phyloP scores from a whole-genome alignment of 1,139 yeast species.

The Keqinozyma sinolaborantium region DNA sequence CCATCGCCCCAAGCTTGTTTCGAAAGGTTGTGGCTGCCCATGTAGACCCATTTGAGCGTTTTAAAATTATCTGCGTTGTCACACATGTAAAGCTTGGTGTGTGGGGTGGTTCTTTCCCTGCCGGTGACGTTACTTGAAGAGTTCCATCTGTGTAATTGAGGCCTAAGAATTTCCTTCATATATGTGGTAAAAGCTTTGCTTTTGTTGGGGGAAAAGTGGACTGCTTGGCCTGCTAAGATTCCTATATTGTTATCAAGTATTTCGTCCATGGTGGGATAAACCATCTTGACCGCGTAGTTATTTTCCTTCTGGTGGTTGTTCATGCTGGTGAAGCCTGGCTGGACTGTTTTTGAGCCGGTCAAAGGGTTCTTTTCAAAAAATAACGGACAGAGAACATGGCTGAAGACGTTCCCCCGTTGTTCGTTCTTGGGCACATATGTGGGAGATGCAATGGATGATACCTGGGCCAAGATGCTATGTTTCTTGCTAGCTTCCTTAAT shows the following conservation, averaged over 20 bases:
- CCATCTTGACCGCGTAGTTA: constrained; percentile 42
- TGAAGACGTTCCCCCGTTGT: constrained; percentile 43
- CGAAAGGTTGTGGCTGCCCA: constrained; percentile 65
- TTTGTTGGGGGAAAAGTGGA: constrained; percentile 43
- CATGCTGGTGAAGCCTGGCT: constrained; percentile 26
- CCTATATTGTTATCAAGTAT: constrained; percentile 43
- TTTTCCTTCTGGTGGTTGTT: constrained; percentile 19
- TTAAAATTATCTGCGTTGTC: constrained; percentile 48
- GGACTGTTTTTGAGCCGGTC: constrained; percentile 15
- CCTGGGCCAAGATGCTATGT: constrained; percentile 40
- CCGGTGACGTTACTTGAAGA: constrained; percentile 19
- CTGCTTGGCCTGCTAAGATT: constrained; percentile 49
- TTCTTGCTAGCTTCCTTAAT: constrained; percentile 12
- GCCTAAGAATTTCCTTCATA: constrained; percentile 29
- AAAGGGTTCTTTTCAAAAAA: constrained; percentile 16
- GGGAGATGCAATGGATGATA: constrained; percentile 61
- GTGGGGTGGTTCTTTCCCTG: constrained; percentile 35
- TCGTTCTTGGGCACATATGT: constrained; percentile 25
- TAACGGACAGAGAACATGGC: constrained; percentile 53
- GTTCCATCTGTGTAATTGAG: constrained; percentile 34
- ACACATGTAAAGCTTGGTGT: constrained; percentile 36
- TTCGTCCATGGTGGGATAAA: constrained; percentile 56
- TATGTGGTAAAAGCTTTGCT: constrained; percentile 20
- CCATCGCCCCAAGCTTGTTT: constrained; percentile 71
- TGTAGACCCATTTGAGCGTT: constrained; percentile 56